Base-by-base conservation (phyloP, 192 early-diverging fungal species). In the Lunasporangiospora selenospora region DNA sequence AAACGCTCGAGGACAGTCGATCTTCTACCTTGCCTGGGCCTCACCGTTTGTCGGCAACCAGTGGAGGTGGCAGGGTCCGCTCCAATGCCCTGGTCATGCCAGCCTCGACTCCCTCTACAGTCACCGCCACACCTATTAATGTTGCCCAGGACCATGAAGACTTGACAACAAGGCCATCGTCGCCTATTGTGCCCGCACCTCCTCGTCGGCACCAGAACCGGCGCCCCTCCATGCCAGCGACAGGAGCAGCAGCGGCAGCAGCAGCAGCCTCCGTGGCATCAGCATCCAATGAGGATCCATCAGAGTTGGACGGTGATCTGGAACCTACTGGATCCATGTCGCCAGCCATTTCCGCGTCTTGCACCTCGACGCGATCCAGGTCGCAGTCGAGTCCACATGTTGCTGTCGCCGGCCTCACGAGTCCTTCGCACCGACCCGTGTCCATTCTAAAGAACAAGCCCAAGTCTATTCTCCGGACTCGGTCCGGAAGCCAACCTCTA, bases 401-500 rank as follows among this genome's bases (percentile, higher is more conserved):
- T 0, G n/a, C 45, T 13, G 16, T 27, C 21, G 45, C 49, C n/a
- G 7, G n/a, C n/a, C n/a, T n/a, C n/a, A n/a, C n/a, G n/a, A n/a
- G n/a, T n/a, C n/a, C n/a, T n/a, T n/a, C 45, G 8, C 23, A 26
- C 24, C 53, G 18, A 39, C 60, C 69, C 10, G 60, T 63, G 0
- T 58, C 69, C 18, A 63, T 73, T 30, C 43, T 63, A 10, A 73
- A 71, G 45, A 36, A 32, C 10, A 51, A 58, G 27, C 69, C 69
- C 23, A 62, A 57, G 34, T 73, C 69, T 1, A 73, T 58, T 24
- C 34, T 73, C 13, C 59, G 69, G 9, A 46, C 60, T 6, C 53
- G 55, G 21, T 58, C 69, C 1, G 42, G 42, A 23, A 58, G 69
- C 29, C 54, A 63, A 1, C 38, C 45, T 11, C 9, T 37, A 10